phyloP scores from a whole-genome alignment of 345 rosid genomes.

The Sisymbrium altissimum region DNA sequence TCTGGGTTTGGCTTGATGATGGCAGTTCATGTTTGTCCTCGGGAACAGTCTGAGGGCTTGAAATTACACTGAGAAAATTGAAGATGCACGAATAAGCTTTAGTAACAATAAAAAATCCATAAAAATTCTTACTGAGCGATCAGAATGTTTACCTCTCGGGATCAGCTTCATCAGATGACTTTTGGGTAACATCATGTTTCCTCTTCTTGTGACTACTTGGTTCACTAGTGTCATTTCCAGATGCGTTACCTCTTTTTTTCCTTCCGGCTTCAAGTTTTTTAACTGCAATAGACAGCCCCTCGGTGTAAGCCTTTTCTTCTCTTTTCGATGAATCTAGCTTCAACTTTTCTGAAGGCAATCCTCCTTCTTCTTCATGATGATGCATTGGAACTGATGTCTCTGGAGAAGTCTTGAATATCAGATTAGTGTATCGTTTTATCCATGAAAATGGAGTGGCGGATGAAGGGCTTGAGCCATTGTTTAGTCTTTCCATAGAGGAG shows the following conservation, averaged over 20 bases:
- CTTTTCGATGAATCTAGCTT: constrained; percentile 35
- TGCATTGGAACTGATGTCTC: constrained; percentile 36
- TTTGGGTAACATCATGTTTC: constrained; percentile 36
- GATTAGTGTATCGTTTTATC: constrained; percentile 63
- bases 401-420: constrained; percentile 61
- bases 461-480: constrained; percentile 35
- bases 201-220: constrained; percentile 52
- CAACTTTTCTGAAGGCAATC: constrained; percentile 14
- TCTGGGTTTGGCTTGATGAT: constrained; percentile 26
- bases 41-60: constrained; percentile 32
- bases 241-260: constrained; percentile 51
- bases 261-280: constrained; percentile 42
- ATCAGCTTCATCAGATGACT: constrained; percentile 37
- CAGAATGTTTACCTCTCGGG: constrained; percentile 35
- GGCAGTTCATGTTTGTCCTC: constrained; percentile 45
- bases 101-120: background rate
- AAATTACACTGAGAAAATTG: constrained; percentile 29
- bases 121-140: background rate
- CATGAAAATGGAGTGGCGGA: constrained; percentile 65
- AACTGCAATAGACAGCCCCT: constrained; percentile 37
- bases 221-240: constrained; percentile 31
- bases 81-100: background rate
- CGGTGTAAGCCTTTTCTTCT: constrained; percentile 33
- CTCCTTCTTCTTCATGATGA: constrained; percentile 26
- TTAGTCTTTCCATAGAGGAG: constrained; percentile 38